Evolutionary conservation across 225 moss, liverwort and hornwort species (phyloP), one percentile per base, ranked within the genome.

Genomic region (Physcomitrium patens): DNA sequence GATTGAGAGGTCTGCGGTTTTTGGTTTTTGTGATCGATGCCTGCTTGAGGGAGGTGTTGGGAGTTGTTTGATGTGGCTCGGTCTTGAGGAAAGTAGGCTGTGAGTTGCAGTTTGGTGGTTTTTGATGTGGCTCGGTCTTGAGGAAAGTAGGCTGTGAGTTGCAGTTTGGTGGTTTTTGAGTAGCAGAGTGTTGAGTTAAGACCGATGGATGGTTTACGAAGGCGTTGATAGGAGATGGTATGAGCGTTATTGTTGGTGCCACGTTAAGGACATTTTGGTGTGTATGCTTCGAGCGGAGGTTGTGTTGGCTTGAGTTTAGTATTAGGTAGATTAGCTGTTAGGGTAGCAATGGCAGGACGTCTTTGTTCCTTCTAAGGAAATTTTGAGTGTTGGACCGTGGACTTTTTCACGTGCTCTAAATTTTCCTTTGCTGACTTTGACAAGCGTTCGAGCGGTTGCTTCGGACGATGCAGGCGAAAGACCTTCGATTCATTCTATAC

Each of bases 341-440:
- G 75, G 65, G 42, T 46, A 70, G 49, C 41, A 17, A 52, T 81
- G 57, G n/a, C 50, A 68, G 28, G 58, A 64, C 49, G 56, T 67
- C 59, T 18, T 52, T 10, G 53, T 42, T 24, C 43, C 53, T 61
- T 17, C 63, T 60, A 37, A 12, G 26, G 44, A 69, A 31, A 65
- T 17, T 44, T 84, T 65, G 69, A 56, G 73, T 54, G 47, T 52
- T 31, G 12, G 42, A 37, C 1, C 17, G 67, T 79, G 60, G 84
- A 73, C 77, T 49, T 69, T 70, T 84, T 80, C 80, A 69, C 27
- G 44, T 41, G 73, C 10, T 54, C 59, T 17, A 23, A 45, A 31
- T 22, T 62, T 43, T 63, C 37, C 22, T 57, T 81, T 54, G 71
- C 50, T 63, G 0, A 4, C 5, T 47, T 55, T 44, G 41, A 31